phyloP scores from a whole-genome alignment of 148 eudicot species.

The Beta vulgaris region DNA sequence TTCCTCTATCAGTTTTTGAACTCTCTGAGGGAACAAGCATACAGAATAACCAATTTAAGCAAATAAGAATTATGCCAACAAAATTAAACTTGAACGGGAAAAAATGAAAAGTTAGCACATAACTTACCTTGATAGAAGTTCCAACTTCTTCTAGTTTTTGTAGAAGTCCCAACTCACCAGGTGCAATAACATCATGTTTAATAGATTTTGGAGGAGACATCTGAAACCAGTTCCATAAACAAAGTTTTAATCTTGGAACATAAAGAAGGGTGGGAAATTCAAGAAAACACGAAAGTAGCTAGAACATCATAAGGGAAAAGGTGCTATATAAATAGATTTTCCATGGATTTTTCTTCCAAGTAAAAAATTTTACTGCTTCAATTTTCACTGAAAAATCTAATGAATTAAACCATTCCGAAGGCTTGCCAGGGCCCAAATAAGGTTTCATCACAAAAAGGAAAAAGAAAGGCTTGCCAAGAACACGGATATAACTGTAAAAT shows the following conservation, averaged over 20 bases:
- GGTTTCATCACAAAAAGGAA: too few species aligned
- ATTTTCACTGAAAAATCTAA: too few species aligned
- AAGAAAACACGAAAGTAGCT: not conserved
- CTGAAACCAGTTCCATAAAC: slow-evolving; percentile 38
- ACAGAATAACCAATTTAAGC: not conserved
- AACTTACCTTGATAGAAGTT: slow-evolving; percentile 68
- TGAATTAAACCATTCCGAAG: too few species aligned
- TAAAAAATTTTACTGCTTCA: too few species aligned
- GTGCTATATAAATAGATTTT: too few species aligned
- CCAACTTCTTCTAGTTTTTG: slow-evolving; percentile 82
- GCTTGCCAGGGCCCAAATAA: too few species aligned
- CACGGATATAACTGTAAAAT: too few species aligned
- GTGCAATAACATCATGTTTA: slow-evolving; percentile 41
- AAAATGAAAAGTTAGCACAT: not conserved
- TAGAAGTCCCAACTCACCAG: slow-evolving; percentile 50
- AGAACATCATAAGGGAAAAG: not conserved
- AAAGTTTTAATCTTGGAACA: not conserved
- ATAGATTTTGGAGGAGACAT: slow-evolving; percentile 51
- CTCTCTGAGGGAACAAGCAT: slow-evolving; percentile 49
- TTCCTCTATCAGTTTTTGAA: slow-evolving; percentile 51
- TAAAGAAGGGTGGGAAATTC: not conserved
- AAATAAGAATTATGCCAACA: slow-evolving; percentile 5
- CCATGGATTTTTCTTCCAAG: too few species aligned
- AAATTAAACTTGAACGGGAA: not conserved
- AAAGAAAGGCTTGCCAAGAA: too few species aligned